Conservation (phyloP, 2,329 filamentous ascomycete species). For the Pseudogymnoascus verrucosus region DNA sequence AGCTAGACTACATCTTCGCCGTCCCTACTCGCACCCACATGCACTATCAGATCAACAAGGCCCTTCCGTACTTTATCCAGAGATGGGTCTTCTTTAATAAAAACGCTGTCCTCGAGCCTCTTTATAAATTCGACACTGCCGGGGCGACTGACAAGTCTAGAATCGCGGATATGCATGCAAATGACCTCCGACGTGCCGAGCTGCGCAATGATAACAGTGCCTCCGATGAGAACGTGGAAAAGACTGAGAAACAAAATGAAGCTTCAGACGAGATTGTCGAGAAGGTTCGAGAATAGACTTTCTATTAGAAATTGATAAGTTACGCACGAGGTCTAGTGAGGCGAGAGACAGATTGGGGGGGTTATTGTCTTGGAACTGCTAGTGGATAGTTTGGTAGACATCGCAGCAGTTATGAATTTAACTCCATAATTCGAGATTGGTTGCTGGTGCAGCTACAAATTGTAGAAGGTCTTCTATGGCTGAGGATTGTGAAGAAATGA, state of each 20-base stretch:
- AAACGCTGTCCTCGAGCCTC: constrained; percentile 37
- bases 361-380: not conserved
- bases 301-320: not conserved
- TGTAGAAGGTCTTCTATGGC: no score
- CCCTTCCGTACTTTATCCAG: constrained; percentile 21
- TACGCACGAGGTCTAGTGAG: not conserved
- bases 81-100: constrained; percentile 26
- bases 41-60: constrained; percentile 23
- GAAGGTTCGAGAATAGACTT: constrained; percentile 13
- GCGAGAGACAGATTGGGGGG: not conserved
- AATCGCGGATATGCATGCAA: constrained; percentile 5
- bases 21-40: constrained; percentile 25
- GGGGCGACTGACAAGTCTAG: constrained; percentile 5
- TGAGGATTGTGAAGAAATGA: no score
- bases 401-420: not conserved
- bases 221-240: constrained; percentile 3
- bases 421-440: not conserved
- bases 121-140: constrained; percentile 41
- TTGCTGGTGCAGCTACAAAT: not conserved
- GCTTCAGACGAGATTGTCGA: not conserved
- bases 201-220: constrained; percentile 5
- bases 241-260: not conserved
- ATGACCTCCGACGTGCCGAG: constrained; percentile 6
- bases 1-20: constrained; percentile 35
- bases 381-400: not conserved